Conservation (phyloP, 2,329 filamentous ascomycete genomes). For the Nemania sp. region DNA sequence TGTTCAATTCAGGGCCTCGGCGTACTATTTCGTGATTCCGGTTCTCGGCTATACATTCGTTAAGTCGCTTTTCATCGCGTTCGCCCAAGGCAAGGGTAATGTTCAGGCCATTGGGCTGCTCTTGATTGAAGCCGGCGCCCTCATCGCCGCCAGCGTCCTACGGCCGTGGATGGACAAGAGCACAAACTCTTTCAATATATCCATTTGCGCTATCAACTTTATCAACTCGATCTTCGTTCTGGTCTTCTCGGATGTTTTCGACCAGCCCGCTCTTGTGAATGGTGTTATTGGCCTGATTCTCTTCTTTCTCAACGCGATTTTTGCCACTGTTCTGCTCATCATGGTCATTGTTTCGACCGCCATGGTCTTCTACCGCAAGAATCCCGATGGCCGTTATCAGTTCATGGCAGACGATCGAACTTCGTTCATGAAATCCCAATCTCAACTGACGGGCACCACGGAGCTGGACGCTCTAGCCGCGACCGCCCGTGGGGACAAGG, state of each 20-base stretch:
- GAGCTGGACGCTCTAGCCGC: conserved; percentile 83
- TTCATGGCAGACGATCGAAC: conserved; percentile 88
- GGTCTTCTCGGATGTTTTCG: conserved; percentile 81
- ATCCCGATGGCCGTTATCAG: conserved; percentile 84
- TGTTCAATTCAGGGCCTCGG: conserved; percentile 84
- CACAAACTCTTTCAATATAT: conserved; percentile 88
- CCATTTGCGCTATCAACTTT: conserved; percentile 81
- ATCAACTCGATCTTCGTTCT: conserved; percentile 80
- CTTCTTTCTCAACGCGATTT: conserved; percentile 80
- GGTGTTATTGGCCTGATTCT: conserved; percentile 84
- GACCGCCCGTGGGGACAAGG: conserved; percentile 77
- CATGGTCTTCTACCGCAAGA: conserved; percentile 78
- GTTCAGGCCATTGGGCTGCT: conserved; percentile 78
- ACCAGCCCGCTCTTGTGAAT: conserved; percentile 75
- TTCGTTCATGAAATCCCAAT: conserved; percentile 89
- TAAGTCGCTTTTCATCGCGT: conserved; percentile 82
- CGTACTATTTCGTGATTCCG: conserved; percentile 86
- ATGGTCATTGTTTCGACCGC: conserved; percentile 71
- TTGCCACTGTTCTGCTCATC: conserved; percentile 75
- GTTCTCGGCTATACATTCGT: conserved; percentile 72
- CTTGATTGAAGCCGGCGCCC: conserved; percentile 72
- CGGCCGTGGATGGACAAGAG: conserved; percentile 96
- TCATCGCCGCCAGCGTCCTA: conserved; percentile 74
- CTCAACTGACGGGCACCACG: conserved; percentile 69
- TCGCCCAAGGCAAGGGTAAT: conserved; percentile 68